Evolutionary conservation across 2,329 filamentous ascomycete species (phyloP).

Genomic region (Cladosporium austrohemisphaericum): DNA sequence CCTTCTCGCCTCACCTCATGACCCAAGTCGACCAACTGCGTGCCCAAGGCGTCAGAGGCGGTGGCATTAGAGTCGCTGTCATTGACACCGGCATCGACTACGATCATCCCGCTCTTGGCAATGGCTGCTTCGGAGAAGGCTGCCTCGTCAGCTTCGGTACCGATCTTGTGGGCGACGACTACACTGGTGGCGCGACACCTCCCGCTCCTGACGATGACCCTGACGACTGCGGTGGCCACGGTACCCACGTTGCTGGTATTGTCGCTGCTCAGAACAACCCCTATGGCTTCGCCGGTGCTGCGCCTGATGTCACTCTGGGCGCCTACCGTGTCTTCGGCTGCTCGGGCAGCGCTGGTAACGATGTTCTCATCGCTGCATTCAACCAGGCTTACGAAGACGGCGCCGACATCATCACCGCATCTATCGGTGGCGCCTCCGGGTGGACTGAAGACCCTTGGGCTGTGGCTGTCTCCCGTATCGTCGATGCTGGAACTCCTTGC

Average conservation of each 20-base stretch:
- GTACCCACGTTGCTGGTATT: slow-evolving; percentile 60
- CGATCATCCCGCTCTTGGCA: slow-evolving; percentile 59
- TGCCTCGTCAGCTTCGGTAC: slow-evolving; percentile 57
- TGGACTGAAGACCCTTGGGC: slow-evolving; percentile 39
- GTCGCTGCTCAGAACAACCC: slow-evolving; percentile 56
- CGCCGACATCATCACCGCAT: slow-evolving; percentile 38
- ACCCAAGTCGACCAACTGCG: slow-evolving; percentile 38
- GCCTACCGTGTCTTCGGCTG: slow-evolving; percentile 59
- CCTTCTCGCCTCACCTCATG: slow-evolving; percentile 33
- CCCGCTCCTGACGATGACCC: slow-evolving; percentile 50
- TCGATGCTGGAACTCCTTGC: slow-evolving; percentile 47
- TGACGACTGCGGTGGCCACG: slow-evolving; percentile 56
- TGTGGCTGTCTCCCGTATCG: slow-evolving; percentile 41
- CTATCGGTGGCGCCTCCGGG: slow-evolving; percentile 33
- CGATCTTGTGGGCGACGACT: slow-evolving; percentile 56
- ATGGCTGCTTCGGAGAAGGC: slow-evolving; percentile 58
- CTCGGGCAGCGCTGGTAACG: slow-evolving; percentile 48
- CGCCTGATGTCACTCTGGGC: slow-evolving; percentile 54
- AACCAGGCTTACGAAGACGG: slow-evolving; percentile 56
- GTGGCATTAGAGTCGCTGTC: slow-evolving; percentile 44
- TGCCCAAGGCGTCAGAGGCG: slow-evolving; percentile 43
- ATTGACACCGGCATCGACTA: slow-evolving; percentile 55
- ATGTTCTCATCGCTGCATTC: slow-evolving; percentile 58
- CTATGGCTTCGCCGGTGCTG: slow-evolving; percentile 56
- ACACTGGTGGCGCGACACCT: slow-evolving; percentile 32